phyloP scores from a whole-genome alignment of 2,329 filamentous ascomycete genomes.

The Nemania diffusa region DNA sequence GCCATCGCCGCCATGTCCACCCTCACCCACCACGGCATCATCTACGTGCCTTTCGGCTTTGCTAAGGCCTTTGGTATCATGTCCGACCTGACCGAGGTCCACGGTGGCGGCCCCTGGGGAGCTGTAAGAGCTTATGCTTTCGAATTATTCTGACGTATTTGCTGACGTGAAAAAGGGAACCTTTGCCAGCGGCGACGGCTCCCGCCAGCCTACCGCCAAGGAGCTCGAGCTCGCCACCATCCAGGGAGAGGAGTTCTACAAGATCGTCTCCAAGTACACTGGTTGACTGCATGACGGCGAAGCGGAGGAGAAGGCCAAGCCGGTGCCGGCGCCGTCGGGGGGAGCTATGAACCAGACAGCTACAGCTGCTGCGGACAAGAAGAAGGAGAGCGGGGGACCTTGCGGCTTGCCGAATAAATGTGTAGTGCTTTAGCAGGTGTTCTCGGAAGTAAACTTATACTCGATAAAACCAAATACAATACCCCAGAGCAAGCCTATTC shows the following conservation, averaged over 20 bases:
- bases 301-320: slow-evolving; percentile 19
- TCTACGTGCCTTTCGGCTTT: slow-evolving; percentile 96
- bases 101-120: slow-evolving; percentile 91
- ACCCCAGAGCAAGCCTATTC: neutral
- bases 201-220: slow-evolving; percentile 77
- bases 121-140: too few relatives aligned
- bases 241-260: slow-evolving; percentile 89
- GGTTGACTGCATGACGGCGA: slow-evolving; percentile 80
- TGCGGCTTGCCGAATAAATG: slow-evolving; percentile 84
- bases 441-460: neutral
- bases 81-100: slow-evolving; percentile 78
- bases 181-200: slow-evolving; percentile 82
- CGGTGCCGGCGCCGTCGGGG: slow-evolving; percentile 31
- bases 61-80: slow-evolving; percentile 78
- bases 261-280: slow-evolving; percentile 75
- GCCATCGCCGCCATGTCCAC: slow-evolving; percentile 84
- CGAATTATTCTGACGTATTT: too few relatives aligned
- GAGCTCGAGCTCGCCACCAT: slow-evolving; percentile 83
- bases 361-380: slow-evolving; percentile 46
- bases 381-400: slow-evolving; percentile 70
- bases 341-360: slow-evolving; percentile 38
- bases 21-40: slow-evolving; percentile 90
- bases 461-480: slow-evolving; percentile 16
- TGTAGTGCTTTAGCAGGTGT: slow-evolving; percentile 57
- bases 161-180: too few relatives aligned